These are phyloP conservation scores for Hypoxylon trugodes DNA, from an alignment of 495 filamentous ascomycete species.

Conservation along the genomic window DNA sequence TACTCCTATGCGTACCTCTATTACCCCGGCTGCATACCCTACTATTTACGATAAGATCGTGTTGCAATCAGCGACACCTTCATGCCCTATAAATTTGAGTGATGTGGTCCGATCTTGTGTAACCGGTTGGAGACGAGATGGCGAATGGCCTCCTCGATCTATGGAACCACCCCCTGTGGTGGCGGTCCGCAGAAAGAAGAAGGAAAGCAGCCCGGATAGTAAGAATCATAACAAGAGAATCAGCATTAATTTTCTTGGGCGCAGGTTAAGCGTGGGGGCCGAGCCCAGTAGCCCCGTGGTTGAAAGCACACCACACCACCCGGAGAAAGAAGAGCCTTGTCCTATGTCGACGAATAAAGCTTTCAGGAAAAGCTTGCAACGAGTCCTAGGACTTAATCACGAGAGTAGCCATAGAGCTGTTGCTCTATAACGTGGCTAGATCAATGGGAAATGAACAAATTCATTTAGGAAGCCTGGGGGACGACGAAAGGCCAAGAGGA, in stretches of 20 bases:
- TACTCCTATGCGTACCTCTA: conserved; percentile 76
- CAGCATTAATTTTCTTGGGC: conserved; percentile 45
- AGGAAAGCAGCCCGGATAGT: conserved; percentile 37
- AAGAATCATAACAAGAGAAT: conserved; percentile 44
- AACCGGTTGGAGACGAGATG: conserved; percentile 91
- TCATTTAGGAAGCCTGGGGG: neutral
- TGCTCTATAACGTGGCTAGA: neutral
- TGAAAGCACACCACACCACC: conserved; percentile 17
- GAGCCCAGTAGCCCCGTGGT: conserved; percentile 23
- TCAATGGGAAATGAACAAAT: neutral
- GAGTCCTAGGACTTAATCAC: conserved; percentile 50
- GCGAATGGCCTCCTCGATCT: conserved; percentile 87
- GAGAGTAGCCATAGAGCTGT: conserved; percentile 17
- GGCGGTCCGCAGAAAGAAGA: conserved; percentile 48
- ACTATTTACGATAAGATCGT: conserved; percentile 91
- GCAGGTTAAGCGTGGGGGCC: conserved; percentile 30
- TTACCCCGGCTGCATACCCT: conserved; percentile 74
- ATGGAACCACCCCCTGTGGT: conserved; percentile 49
- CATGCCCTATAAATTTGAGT: conserved; percentile 84
- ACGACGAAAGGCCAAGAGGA: neutral
- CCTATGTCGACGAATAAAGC: conserved; percentile 51
- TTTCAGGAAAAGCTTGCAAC: conserved; percentile 52
- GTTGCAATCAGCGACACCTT: conserved; percentile 76
- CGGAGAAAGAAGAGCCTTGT: conserved; percentile 61
- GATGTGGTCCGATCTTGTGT: conserved; percentile 86